Conservation (phyloP, 2,329 filamentous ascomycete genomes). For the Colletotrichum orchidophilum region DNA sequence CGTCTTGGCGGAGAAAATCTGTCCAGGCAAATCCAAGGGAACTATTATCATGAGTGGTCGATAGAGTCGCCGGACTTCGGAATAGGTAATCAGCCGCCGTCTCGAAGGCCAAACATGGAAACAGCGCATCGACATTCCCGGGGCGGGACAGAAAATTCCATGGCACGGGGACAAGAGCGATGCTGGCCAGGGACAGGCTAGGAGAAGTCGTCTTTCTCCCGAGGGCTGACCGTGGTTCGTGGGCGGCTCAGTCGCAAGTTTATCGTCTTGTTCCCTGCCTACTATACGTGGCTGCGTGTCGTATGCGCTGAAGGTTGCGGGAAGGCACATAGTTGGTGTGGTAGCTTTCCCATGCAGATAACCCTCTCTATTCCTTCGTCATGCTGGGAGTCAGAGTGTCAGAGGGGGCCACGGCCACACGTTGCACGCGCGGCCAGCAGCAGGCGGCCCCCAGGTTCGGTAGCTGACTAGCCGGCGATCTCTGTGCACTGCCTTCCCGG, state of each 20-base stretch:
- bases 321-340: not conserved
- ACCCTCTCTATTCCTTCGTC: not conserved
- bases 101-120: not conserved
- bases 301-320: slow-evolving; percentile 3
- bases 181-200: not conserved
- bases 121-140: not conserved
- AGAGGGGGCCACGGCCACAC: not conserved
- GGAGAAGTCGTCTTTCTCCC: not conserved
- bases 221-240: not conserved
- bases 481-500: not conserved
- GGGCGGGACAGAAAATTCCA: not conserved
- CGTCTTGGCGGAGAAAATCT: slow-evolving; percentile 10
- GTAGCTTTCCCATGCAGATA: slow-evolving; percentile 9
- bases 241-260: not conserved
- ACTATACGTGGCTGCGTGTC: not conserved
- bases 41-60: not conserved
- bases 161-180: not conserved
- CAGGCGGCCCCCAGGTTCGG: not conserved
- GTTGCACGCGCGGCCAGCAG: slow-evolving; percentile 10
- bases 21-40: not conserved
- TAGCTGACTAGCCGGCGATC: not conserved
- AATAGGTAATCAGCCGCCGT: not conserved
- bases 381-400: not conserved
- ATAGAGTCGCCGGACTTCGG: not conserved
- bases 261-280: not conserved